Evolutionary conservation across 1,139 yeast genomes (phyloP).

Genomic region (Pichia sp.): DNA sequence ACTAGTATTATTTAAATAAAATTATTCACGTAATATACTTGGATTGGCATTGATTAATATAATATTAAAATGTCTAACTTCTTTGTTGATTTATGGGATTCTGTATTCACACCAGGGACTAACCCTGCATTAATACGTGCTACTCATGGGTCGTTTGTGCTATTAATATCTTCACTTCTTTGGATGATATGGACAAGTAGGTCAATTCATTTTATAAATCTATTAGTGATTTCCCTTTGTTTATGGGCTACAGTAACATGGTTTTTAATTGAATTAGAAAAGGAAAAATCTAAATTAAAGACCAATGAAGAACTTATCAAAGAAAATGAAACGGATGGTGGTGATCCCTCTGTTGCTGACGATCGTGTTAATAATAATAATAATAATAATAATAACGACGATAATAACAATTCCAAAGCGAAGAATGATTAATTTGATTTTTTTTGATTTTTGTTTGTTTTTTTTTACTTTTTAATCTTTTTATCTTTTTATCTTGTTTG

Average conservation of each 20-base stretch:
- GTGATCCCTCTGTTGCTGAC: too few relatives aligned
- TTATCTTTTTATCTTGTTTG: not conserved
- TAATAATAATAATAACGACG: too few relatives aligned
- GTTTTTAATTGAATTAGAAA: slow-evolving; percentile 72
- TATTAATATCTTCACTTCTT: slow-evolving; percentile 46
- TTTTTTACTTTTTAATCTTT: not conserved
- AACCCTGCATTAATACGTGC: slow-evolving; percentile 82
- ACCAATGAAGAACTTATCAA: slow-evolving; percentile 34
- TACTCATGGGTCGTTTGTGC: slow-evolving; percentile 62
- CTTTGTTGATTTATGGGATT: slow-evolving; percentile 75
- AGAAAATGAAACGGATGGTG: too few relatives aligned
- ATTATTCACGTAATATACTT: too few relatives aligned
- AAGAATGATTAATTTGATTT: not conserved
- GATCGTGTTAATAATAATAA: too few relatives aligned
- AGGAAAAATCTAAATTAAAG: slow-evolving; percentile 39
- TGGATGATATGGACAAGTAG: slow-evolving; percentile 56
- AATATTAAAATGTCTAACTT: slow-evolving; percentile 36
- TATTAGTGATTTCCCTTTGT: slow-evolving; percentile 60
- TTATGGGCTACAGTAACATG: slow-evolving; percentile 81
- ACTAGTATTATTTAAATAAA: too few relatives aligned
- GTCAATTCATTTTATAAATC: slow-evolving; percentile 71
- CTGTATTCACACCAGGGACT: slow-evolving; percentile 91
- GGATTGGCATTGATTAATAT: too few relatives aligned
- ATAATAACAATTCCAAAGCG: not conserved
- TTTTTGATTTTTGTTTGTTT: not conserved